Evolutionary conservation across 495 filamentous ascomycete genomes (phyloP).

Genomic region (Bombardia bombarda): DNA sequence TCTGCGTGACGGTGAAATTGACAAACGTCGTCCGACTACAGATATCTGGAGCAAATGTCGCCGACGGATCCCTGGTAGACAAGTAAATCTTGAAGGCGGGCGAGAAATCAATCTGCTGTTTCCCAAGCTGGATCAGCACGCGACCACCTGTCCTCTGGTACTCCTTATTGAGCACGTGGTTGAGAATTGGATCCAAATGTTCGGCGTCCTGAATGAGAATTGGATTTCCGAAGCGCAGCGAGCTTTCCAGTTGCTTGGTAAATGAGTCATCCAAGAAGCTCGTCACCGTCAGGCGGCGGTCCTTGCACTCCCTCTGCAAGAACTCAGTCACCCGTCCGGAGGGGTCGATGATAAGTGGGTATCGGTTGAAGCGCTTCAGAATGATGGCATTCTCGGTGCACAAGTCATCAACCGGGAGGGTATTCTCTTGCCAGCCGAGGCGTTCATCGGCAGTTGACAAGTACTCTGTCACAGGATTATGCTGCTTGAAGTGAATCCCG

Average conservation of each 20-base stretch:
- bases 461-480: conserved; percentile 93
- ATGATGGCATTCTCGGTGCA: conserved; percentile 99
- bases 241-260: conserved; percentile 93
- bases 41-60: conserved; percentile 93
- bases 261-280: conserved; percentile 98
- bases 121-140: conserved; percentile 95
- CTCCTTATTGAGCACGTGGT: conserved; percentile 98
- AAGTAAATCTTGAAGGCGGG: conserved; percentile 93
- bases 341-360: conserved; percentile 96
- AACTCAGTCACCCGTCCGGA: conserved; percentile 92
- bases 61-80: conserved; percentile 92
- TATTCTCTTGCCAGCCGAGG: conserved; percentile 86
- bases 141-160: conserved; percentile 99
- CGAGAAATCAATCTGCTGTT: conserved; percentile 99
- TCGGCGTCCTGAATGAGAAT: conserved; percentile 99
- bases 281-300: conserved; percentile 88
- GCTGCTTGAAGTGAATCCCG: conserved; percentile 83
- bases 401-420: conserved; percentile 95
- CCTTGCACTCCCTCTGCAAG: conserved; percentile 85
- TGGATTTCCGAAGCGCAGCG: conserved; percentile 93
- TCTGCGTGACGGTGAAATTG: conserved; percentile 98
- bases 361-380: conserved; percentile 93
- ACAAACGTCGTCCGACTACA: conserved; percentile 98
- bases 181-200: conserved; percentile 92
- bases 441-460: conserved; percentile 94